Conservation (phyloP, 2,329 filamentous ascomycete genomes). For the Pseudocercospora crystallina region DNA sequence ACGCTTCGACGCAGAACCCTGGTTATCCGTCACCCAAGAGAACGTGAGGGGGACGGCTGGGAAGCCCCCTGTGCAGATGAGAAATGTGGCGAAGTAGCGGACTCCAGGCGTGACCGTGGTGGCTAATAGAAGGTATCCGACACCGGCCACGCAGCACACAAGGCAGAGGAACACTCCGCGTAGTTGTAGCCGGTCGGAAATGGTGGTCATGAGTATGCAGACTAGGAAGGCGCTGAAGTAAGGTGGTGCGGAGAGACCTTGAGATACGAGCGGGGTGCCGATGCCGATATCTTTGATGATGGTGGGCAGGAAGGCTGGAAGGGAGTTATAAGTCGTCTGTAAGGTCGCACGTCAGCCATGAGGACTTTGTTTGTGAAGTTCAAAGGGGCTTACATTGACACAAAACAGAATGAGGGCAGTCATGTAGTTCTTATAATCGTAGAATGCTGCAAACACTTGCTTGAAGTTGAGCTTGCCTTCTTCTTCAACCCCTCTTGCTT, state of each 20-base stretch:
- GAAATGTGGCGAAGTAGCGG: conserved; percentile 38
- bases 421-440: conserved; percentile 7
- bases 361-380: no score
- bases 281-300: conserved; percentile 40
- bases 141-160: conserved; percentile 29
- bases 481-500: conserved; percentile 3
- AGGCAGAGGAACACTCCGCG: conserved; percentile 27
- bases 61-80: conserved; percentile 38
- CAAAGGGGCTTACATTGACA: conserved; percentile 41
- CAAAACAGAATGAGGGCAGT: neutral
- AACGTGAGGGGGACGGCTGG: conserved; percentile 36
- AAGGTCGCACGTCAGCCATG: no score
- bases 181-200: conserved; percentile 2
- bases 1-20: conserved; percentile 38
- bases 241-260: conserved; percentile 67
- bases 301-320: conserved; percentile 33
- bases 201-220: conserved; percentile 2
- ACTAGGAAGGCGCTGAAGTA: conserved; percentile 39
- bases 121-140: conserved; percentile 39
- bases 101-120: conserved; percentile 32
- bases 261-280: conserved; percentile 53
- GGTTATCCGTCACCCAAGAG: conserved; percentile 38
- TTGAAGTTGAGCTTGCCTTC: conserved; percentile 10
- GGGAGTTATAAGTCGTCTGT: conserved; percentile 55
- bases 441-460: conserved; percentile 4